phyloP scores from a whole-genome alignment of 208 protist species.

The Histomonas meleagridis region DNA sequence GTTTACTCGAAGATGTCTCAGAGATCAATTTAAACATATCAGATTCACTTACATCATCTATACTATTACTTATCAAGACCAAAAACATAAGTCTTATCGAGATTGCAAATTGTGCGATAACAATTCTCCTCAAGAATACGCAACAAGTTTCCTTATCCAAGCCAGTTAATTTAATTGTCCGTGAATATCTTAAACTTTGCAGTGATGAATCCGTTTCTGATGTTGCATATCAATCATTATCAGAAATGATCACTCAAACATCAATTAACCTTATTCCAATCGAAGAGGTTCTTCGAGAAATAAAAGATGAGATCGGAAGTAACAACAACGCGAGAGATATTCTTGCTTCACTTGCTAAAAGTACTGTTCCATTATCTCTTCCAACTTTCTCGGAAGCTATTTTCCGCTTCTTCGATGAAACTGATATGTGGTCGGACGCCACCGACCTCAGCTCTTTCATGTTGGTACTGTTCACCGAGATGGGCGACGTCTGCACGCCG shows the following conservation, averaged over 20 bases:
- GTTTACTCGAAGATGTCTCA: background rate
- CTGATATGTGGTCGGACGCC: background rate
- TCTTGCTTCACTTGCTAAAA: background rate
- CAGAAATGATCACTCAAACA: background rate
- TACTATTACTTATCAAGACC: background rate
- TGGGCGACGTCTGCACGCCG: background rate
- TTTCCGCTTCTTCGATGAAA: background rate
- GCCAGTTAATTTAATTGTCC: background rate
- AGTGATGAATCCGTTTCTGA: background rate
- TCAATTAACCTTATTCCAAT: background rate
- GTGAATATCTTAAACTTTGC: background rate
- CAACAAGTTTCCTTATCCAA: background rate
- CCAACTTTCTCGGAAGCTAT: background rate
- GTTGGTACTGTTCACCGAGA: background rate
- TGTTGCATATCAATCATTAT: background rate
- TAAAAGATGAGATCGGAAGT: background rate
- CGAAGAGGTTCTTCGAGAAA: background rate
- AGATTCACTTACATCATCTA: background rate
- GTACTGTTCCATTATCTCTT: background rate
- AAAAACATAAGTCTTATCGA: background rate
- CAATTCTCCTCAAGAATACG: background rate
- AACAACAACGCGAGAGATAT: background rate
- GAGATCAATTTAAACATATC: constrained; percentile 4
- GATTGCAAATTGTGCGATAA: background rate
- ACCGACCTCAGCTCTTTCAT: background rate